Base-by-base conservation (phyloP, 495 filamentous ascomycete species). In the Cetradonia linearis region DNA sequence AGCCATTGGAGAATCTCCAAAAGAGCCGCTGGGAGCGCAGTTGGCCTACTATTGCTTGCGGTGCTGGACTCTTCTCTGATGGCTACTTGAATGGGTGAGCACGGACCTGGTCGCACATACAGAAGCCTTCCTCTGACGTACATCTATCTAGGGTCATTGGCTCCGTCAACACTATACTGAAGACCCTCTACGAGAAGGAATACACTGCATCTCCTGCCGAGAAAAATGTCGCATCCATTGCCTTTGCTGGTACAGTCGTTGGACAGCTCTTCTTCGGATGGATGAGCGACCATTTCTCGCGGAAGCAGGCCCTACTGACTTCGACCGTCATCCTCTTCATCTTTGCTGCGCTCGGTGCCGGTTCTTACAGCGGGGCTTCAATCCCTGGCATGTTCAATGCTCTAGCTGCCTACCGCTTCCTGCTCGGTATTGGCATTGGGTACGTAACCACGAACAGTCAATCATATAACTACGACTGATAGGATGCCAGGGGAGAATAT, bases 21-120 rank as follows among this genome's bases (percentile, higher is more conserved):
- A 83, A 83, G 62, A 65, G 71, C 42, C 74, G 74, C 55, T 84
- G 82, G 82, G 78, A 86, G 61, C 76, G 81, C 55, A 75, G 78
- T 52, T 84, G 81, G 81, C 83, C 82, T 16, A 80, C 79, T 1
- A 82, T 93, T 55, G 89, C 90, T 52, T 95, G 90, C 65, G 91
- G 91, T 61, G 87, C 91, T 46, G 91, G 91, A 63, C 76, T 95
- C 4, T 95, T 94, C 70, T 89, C 87, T 20, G 91, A 96, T 70
- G 91, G 91, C 14, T 95, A 95, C 70, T 79, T 95, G 68, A 92
- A 94, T 74, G 86, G 84, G 59, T 68, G 25, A 38, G 66, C 37
- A 23, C 48, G 20, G 13, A 31, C 16, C 34, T n/a, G 34, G 28
- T 3, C 37, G 23, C 37, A 27, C 16, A 49, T 28, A 1, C 23